Conservation (phyloP, 2,329 filamentous ascomycete species). For the Aspergillus ruber region DNA sequence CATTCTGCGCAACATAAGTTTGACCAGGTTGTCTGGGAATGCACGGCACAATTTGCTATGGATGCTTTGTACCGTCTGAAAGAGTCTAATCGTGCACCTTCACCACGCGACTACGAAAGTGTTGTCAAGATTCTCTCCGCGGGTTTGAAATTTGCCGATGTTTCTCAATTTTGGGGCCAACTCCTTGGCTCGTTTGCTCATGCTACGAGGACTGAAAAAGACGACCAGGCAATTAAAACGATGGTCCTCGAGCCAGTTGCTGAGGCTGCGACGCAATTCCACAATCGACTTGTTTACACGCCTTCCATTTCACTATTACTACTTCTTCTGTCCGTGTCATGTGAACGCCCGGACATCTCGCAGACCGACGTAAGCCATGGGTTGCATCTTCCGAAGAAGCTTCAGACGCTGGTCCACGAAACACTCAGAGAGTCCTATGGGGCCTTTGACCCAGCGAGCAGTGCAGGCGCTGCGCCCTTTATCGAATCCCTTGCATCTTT, state of each 20-base stretch:
- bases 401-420: conserved; percentile 56
- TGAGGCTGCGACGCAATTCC: conserved; percentile 41
- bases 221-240: conserved; percentile 60
- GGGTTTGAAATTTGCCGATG: conserved; percentile 39
- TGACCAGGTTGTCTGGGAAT: conserved; percentile 29
- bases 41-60: conserved; percentile 26
- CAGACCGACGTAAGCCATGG: not conserved
- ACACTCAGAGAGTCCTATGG: conserved; percentile 53
- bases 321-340: conserved; percentile 31
- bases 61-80: conserved; percentile 36
- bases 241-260: conserved; percentile 66
- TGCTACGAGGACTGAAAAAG: conserved; percentile 56
- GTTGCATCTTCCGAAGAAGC: conserved; percentile 38
- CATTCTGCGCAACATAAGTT: conserved; percentile 6
- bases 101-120: conserved; percentile 60
- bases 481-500: conserved; percentile 51
- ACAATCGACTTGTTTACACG: conserved; percentile 27
- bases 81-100: conserved; percentile 44
- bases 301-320: conserved; percentile 25
- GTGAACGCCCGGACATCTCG: conserved; percentile 10
- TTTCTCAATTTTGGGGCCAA: conserved; percentile 34
- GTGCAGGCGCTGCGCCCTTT: conserved; percentile 40
- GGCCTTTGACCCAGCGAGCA: conserved; percentile 34
- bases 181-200: conserved; percentile 54
- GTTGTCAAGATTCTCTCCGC: conserved; percentile 61